Evolutionary conservation across 257 asterid species (phyloP), one percentile per base, ranked within the genome.

Genomic region (Capsicum pubescens): DNA sequence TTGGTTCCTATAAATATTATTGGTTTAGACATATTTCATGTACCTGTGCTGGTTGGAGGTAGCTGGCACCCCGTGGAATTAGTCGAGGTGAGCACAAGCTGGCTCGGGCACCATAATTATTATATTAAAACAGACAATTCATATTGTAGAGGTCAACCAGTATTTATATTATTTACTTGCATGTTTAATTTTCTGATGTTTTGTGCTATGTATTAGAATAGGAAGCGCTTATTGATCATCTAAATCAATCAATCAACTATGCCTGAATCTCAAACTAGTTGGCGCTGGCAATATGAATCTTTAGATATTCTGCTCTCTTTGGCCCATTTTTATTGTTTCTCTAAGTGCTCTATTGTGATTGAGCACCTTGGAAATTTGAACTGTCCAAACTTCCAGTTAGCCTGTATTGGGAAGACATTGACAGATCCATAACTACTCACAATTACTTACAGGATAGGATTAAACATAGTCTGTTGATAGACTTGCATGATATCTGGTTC

Each of bases 211-310:
- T 19, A 46, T 46, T n/a, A 71, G 58, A 71, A 50, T 15, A 36
- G 57, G 79, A 71, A 71, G 11, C 39, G 3, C 36, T 71, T 71
- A 46, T 71, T 46, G 36, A 21, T 71, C n/a, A 39, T 68, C 52
- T 36, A 68, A 36, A n/a, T 71, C 79, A 71, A 71, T 71, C 58
- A 71, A 61, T 42, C 79, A 71, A n/a, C 79, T 71, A 71, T 46
- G 17, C 79, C 0, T 71, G 79, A 71, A 46, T 46, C 58, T 71
- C 58, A 71, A 46, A 48, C 39, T 71, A 48, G 11, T 46, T 71
- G 79, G 36, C 9, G 57, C 32, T 17, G 9, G 58, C 10, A 11
- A n/a, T 71, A 44, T 71, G 79, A 71, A 71, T 71, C 79, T 58
- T n/a, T 71, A 10, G 58, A 52, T 46, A 46, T 2, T 46, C 32